phyloP scores from a whole-genome alignment of 2,329 filamentous ascomycete genomes.

The Aplosporella prunicola region DNA sequence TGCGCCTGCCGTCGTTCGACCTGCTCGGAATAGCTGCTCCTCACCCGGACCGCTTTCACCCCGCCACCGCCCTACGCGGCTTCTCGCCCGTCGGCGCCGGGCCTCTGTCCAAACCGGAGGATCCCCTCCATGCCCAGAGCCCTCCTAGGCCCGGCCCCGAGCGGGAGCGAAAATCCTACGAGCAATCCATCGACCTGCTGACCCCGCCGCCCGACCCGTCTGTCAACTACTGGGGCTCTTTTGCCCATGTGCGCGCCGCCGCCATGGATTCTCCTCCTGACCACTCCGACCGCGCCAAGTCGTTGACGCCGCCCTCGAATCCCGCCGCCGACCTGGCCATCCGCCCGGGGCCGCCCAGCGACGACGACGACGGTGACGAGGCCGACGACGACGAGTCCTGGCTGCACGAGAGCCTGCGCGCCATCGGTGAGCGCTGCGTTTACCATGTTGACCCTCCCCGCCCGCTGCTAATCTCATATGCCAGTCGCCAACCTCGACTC shows the following conservation, averaged over 20 bases:
- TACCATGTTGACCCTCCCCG: constrained; percentile 5
- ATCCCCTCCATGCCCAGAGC: constrained; percentile 31
- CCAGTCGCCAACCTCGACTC: constrained; percentile 25
- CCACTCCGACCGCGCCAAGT: background rate
- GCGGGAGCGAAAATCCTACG: background rate
- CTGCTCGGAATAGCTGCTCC: constrained; percentile 41
- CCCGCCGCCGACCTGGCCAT: constrained; percentile 1
- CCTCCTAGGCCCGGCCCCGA: constrained; percentile 13
- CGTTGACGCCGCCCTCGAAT: too few relatives aligned
- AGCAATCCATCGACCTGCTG: constrained; percentile 31
- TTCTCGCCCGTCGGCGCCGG: constrained; percentile 27
- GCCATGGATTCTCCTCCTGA: constrained; percentile 28
- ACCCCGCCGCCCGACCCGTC: constrained; percentile 38
- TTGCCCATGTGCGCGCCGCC: constrained; percentile 26
- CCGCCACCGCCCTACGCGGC: constrained; percentile 16
- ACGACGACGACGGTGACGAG: background rate
- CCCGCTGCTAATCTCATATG: too few relatives aligned
- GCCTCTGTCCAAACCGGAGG: constrained; percentile 30
- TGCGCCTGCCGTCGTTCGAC: constrained; percentile 47
- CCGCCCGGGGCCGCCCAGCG: constrained; percentile 9
- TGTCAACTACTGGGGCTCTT: constrained; percentile 30
- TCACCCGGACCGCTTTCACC: constrained; percentile 32
- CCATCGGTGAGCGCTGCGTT: constrained; percentile 21
- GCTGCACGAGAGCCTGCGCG: constrained; percentile 22
- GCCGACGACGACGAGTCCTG: constrained; percentile 21